Evolutionary conservation across 2,329 filamentous ascomycete species (phyloP).

Genomic region (Cytospora mali): DNA sequence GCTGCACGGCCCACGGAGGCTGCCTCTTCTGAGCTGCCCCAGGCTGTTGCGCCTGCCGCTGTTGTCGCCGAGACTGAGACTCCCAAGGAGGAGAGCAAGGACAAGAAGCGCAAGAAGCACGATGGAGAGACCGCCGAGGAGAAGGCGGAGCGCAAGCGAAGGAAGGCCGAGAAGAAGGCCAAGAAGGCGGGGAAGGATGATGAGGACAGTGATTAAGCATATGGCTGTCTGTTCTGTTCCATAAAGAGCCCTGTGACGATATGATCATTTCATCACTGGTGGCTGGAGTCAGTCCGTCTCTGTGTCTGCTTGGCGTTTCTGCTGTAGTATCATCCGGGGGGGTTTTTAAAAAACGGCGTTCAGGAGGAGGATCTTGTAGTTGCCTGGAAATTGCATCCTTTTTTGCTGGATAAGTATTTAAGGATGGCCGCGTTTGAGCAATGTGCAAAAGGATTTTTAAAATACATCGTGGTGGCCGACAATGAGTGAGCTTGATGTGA

Average conservation of each 20-base stretch:
- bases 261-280: slow-evolving; percentile 21
- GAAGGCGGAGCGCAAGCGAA: slow-evolving; percentile 47
- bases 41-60: slow-evolving; percentile 38
- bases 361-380: slow-evolving; percentile 7
- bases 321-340: slow-evolving; percentile 22
- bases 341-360: slow-evolving; percentile 25
- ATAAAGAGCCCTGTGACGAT: slow-evolving; percentile 9
- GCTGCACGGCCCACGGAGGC: slow-evolving; percentile 45
- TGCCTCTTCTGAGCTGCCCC: slow-evolving; percentile 45
- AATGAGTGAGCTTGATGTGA: not conserved
- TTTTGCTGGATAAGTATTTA: slow-evolving; percentile 7
- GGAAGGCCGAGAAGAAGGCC: slow-evolving; percentile 39
- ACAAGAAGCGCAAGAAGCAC: slow-evolving; percentile 83
- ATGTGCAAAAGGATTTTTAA: not conserved
- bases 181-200: slow-evolving; percentile 33
- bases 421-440: slow-evolving; percentile 10
- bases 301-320: slow-evolving; percentile 21
- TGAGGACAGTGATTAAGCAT: slow-evolving; percentile 31
- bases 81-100: slow-evolving; percentile 57
- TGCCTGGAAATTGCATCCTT: slow-evolving; percentile 12
- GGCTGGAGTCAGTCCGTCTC: slow-evolving; percentile 20
- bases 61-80: slow-evolving; percentile 41
- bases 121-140: slow-evolving; percentile 74
- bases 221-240: slow-evolving; percentile 10
- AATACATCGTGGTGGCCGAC: not conserved